These are phyloP conservation scores for Aspergillus puulaauensis DNA, from an alignment of 2,329 filamentous ascomycete species.

Conservation along the genomic window DNA sequence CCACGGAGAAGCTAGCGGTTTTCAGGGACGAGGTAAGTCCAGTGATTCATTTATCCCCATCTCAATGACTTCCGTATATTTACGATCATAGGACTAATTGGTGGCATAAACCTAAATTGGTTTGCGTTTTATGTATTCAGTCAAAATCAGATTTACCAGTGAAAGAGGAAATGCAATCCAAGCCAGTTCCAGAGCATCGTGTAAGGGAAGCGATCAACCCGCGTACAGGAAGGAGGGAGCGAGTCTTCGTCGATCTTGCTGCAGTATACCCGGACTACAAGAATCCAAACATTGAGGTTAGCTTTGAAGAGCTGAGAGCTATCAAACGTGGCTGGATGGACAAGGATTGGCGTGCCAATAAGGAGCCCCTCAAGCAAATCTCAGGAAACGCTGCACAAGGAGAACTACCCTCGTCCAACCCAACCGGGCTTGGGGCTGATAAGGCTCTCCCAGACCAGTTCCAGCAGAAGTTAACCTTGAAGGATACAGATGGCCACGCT, in stretches of 20 bases:
- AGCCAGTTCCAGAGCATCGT: constrained; percentile 68
- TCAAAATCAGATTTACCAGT: constrained; percentile 41
- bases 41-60: constrained; percentile 32
- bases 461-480: constrained; percentile 32
- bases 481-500: constrained; percentile 19
- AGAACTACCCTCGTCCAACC: constrained; percentile 18
- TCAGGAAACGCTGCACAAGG: constrained; percentile 40
- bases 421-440: constrained; percentile 20
- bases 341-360: constrained; percentile 51
- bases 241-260: constrained; percentile 83
- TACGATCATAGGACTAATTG: constrained; percentile 97
- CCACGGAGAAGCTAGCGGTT: constrained; percentile 77
- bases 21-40: constrained; percentile 94
- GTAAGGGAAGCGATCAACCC: constrained; percentile 81
- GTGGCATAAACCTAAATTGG: constrained; percentile 45
- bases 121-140: constrained; percentile 55
- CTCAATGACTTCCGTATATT: constrained; percentile 63
- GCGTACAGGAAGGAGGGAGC: constrained; percentile 77
- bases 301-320: constrained; percentile 90
- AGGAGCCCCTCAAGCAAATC: constrained; percentile 56
- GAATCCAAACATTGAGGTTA: constrained; percentile 71
- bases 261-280: constrained; percentile 78
- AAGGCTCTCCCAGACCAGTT: constrained; percentile 30
- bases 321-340: constrained; percentile 66
- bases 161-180: constrained; percentile 40